phyloP scores from a whole-genome alignment of 2,329 filamentous ascomycete genomes.

The Xylaria sp. region DNA sequence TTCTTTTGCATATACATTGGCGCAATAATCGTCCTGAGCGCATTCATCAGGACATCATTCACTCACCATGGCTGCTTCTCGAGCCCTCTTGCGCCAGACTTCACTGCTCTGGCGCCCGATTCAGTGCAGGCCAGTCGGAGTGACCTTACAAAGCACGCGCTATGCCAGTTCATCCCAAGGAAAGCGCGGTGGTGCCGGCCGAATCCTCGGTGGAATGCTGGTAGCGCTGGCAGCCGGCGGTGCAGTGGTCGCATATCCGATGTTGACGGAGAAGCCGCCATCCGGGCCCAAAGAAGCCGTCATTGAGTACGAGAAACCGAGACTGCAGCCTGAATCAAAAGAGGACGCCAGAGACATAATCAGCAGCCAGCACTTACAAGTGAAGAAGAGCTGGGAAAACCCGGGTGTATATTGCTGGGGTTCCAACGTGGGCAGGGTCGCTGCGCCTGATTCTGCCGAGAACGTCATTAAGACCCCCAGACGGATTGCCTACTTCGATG shows the following conservation, averaged over 20 bases:
- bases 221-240: slow-evolving; percentile 25
- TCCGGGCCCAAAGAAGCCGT: slow-evolving; percentile 40
- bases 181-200: slow-evolving; percentile 18
- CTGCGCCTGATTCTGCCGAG: slow-evolving; percentile 76
- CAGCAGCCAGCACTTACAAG: slow-evolving; percentile 81
- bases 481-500: slow-evolving; percentile 76
- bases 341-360: slow-evolving; percentile 72
- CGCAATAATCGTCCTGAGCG: background rate
- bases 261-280: slow-evolving; percentile 17
- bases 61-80: slow-evolving; percentile 9
- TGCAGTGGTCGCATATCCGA: slow-evolving; percentile 25
- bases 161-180: slow-evolving; percentile 19
- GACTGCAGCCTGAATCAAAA: slow-evolving; percentile 52
- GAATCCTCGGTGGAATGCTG: slow-evolving; percentile 24
- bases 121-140: background rate
- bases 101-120: slow-evolving; percentile 10
- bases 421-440: slow-evolving; percentile 77
- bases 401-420: slow-evolving; percentile 95
- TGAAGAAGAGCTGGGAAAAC: slow-evolving; percentile 73
- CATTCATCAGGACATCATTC: background rate
- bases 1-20: background rate
- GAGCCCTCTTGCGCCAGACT: slow-evolving; percentile 8
- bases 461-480: slow-evolving; percentile 72
- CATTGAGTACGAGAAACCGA: slow-evolving; percentile 63
- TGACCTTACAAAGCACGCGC: slow-evolving; percentile 20